Base-by-base conservation (phyloP, 2,329 filamentous ascomycete genomes). In the Colletotrichum tropicicola region DNA sequence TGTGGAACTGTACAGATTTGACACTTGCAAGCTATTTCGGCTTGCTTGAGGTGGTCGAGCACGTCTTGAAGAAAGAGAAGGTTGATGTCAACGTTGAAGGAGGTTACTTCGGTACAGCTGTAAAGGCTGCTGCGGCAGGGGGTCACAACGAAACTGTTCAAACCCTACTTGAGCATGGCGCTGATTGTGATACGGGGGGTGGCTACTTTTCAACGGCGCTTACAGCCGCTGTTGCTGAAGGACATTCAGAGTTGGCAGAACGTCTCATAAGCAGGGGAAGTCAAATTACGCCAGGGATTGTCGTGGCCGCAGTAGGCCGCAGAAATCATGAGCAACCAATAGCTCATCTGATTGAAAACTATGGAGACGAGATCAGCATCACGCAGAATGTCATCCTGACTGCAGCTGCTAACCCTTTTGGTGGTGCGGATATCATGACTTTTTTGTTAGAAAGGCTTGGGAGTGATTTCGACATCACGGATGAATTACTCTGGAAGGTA, bases 321-420 rank as follows among this genome's bases (percentile, higher is more conserved):
- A 17, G 0, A 1, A 7, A n/a, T n/a, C n/a, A n/a, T n/a, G n/a
- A 41, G 6, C 1, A 12, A 9, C 2, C 17, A 15, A 17, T 13
- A 41, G 37, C 4, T 41, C 1, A 21, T 41, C 37, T 41, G n/a
- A 13, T 41, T 17, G 8, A 41, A n/a, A 41, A 17, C 2, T 41
- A 41, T 19, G 37, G 17, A n/a, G 37, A 41, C n/a, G 17, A 17
- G 37, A 7, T 41, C 17, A 15, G 17, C 4, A 41, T 41, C 37
- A 41, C 37, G n/a, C 37, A 8, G 9, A 41, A 21, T 6, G 37
- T 10, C 8, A 17, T 41, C 2, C 1, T 9, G n/a, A 17, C 17
- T 41, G 37, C 37, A 41, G 37, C 37, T 17, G 8, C n/a, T n/a
- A n/a, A n/a, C n/a, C n/a, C n/a, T n/a, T n/a, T n/a, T n/a, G n/a